Conservation (phyloP, 2,329 filamentous ascomycete species). For the Penicillium sp. region DNA sequence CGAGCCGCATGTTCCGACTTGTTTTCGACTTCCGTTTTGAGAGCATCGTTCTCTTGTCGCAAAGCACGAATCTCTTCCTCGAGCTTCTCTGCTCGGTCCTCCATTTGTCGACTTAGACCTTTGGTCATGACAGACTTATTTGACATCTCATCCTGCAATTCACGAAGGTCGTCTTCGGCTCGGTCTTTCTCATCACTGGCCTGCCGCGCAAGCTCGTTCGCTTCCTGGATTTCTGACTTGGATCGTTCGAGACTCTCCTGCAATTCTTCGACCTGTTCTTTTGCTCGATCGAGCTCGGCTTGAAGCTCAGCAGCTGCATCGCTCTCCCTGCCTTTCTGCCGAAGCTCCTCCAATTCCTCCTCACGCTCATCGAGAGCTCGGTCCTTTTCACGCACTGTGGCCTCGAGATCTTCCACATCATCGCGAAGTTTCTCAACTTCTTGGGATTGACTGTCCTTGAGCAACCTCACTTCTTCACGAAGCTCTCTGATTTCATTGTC, state of each 20-base stretch:
- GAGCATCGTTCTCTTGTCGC: conserved; percentile 44
- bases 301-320: conserved; percentile 48
- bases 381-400: conserved; percentile 73
- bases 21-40: conserved; percentile 46
- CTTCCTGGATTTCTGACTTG: conserved; percentile 36
- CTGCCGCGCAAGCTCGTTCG: conserved; percentile 47
- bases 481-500: conserved; percentile 43
- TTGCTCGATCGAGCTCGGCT: conserved; percentile 48
- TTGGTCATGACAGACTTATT: conserved; percentile 77
- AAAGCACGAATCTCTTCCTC: conserved; percentile 63
- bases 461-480: conserved; percentile 56
- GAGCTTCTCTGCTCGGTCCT: conserved; percentile 66
- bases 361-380: conserved; percentile 70
- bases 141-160: conserved; percentile 71
- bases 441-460: conserved; percentile 55
- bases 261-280: conserved; percentile 44
- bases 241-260: conserved; percentile 42
- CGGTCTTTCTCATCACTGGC: conserved; percentile 53
- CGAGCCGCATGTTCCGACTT: conserved; percentile 43
- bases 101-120: conserved; percentile 70
- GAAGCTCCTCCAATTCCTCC: conserved; percentile 62
- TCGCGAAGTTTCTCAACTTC: conserved; percentile 67
- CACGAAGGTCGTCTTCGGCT: conserved; percentile 56
- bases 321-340: conserved; percentile 41
- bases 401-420: conserved; percentile 72